A percentile compares a stretch with the other conserved stretches of the same genome.
These are phyloP conservation scores for Amborella trichopoda DNA, from an alignment of 164 flowering plant species.

Conservation along the genomic window DNA sequence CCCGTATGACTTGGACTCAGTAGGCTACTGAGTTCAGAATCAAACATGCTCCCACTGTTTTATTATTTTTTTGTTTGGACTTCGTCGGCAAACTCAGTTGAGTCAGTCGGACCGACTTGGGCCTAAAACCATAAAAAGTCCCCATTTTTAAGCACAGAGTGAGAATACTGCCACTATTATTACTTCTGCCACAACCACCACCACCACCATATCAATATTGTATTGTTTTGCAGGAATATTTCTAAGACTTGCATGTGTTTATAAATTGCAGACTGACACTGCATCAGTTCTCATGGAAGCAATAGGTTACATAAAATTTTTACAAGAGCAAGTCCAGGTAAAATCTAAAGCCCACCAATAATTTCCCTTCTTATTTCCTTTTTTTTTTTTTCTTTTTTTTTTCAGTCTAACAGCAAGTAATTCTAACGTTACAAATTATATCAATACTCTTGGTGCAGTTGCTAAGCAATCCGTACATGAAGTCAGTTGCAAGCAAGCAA, in stretches of 20 bases:
- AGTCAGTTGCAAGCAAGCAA: background rate
- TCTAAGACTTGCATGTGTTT: background rate
- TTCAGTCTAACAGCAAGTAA: background rate
- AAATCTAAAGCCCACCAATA: background rate
- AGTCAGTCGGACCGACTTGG: background rate
- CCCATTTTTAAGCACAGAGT: background rate
- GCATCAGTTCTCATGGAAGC: conserved; percentile 87
- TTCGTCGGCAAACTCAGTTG: too few species aligned
- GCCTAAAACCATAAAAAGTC: background rate
- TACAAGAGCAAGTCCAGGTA: conserved; percentile 91
- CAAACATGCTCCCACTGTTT: too few species aligned
- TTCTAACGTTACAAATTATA: background rate
- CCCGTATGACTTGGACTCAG: too few species aligned
- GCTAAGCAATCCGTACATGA: background rate
- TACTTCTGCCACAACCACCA: background rate
- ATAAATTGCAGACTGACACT: conserved; percentile 65
- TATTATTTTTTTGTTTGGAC: too few species aligned
- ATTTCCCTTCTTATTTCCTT: background rate
- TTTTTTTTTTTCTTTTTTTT: background rate
- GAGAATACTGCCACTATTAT: background rate
- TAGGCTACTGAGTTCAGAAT: too few species aligned
- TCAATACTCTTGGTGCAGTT: background rate
- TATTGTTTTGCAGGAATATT: background rate
- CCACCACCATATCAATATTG: background rate
- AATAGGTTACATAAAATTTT: conserved; percentile 74